These are phyloP conservation scores for Volvox reticuliferus DNA, from an alignment of 139 green algal genomes.

Conservation along the genomic window DNA sequence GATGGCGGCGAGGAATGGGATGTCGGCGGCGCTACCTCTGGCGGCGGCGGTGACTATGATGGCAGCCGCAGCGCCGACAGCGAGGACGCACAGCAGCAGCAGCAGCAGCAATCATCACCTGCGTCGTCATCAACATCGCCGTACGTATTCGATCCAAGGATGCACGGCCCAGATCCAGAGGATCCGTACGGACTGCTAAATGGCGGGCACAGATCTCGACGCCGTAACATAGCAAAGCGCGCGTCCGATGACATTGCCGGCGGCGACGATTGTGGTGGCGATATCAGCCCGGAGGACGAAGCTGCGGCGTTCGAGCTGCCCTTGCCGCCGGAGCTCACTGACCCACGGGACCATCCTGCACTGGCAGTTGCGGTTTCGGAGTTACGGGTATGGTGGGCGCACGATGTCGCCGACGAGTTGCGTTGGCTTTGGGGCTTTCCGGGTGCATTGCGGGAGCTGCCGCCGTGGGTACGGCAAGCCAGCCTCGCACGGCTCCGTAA, in stretches of 20 bases:
- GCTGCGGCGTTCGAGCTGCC: background rate
- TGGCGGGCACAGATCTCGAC: background rate
- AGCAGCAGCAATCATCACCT: background rate
- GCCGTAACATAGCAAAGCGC: background rate
- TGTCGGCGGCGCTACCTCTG: too few species aligned
- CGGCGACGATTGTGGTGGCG: background rate
- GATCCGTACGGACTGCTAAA: conserved; percentile 1
- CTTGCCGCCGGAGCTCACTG: conserved; percentile 9
- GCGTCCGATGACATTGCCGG: background rate
- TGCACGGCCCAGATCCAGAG: background rate
- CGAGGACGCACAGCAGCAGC: background rate
- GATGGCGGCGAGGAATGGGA: background rate
- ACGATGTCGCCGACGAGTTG: conserved; percentile 36
- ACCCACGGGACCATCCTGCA: conserved; percentile 18
- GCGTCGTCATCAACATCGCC: background rate
- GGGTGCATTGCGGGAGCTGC: background rate
- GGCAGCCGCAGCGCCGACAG: background rate
- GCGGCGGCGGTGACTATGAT: background rate
- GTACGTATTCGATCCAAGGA: conserved; percentile 18
- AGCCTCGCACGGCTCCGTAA: conserved; percentile 9
- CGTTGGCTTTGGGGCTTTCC: conserved; percentile 31
- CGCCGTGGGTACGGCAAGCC: conserved; percentile 29
- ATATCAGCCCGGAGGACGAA: too few species aligned
- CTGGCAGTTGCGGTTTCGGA: conserved; percentile 13
- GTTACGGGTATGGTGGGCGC: conserved; percentile 31